Base-by-base conservation (phyloP, 441 rosid genomes). In the Manihot esculenta region DNA sequence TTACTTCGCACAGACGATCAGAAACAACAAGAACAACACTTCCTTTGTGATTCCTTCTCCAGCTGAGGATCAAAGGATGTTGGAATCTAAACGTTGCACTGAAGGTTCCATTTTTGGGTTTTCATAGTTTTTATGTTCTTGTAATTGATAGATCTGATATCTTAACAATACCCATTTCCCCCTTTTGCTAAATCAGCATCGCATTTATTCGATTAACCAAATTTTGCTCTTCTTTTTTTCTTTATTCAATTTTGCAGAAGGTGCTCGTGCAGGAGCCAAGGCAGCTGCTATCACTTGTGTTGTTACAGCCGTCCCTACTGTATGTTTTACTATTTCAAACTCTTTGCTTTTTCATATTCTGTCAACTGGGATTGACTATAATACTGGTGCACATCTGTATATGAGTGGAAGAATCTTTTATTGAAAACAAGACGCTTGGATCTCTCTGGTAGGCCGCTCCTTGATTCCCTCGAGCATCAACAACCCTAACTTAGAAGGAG, bases 251-350 rank as follows among this genome's bases (percentile, higher is more conserved):
- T 71, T 47, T 72, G 83, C 79, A 90, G 96, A 89, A 72, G 93
- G 92, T 62, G 92, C 78, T 65, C 77, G 83, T 33, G 96, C 94
- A 41, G 96, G 94, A 75, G 70, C 74, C 21, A 90, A 86, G 63
- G 94, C 94, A 1, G 92, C 92, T 71, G 83, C 81, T 42, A 50
- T 90, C 1, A 74, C 84, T 9, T 76, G 77, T 62, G 89, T 82
- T 55, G 87, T 49, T 47, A 78, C 69, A 74, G 81, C 90, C 6
- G 76, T 88, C 48, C 92, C 94, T 10, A 88, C 92, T 48, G 96
- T 90, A 77, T 42, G 75, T 44, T 65, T 9, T 24, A 5, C 8
- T 45, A 7, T 9, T 49, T 1, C 48, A 23, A 26, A 33, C 18
- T 67, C 38, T 61, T 30, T 12, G 9, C 54, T 68, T 35, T 53